phyloP scores from a whole-genome alignment of 129 eudicot species.

The Ambrosia trifida region DNA sequence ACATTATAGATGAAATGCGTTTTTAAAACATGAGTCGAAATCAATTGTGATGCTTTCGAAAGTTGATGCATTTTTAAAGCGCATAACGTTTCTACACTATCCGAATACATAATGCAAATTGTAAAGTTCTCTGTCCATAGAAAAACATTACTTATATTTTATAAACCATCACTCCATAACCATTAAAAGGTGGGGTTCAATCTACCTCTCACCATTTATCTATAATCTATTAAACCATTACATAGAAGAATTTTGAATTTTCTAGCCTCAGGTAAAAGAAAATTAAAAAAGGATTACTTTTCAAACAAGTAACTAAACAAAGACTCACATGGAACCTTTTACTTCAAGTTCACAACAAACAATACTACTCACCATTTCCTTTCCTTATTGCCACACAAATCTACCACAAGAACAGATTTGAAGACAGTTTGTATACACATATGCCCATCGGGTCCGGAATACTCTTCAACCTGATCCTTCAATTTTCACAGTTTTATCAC shows the following conservation, averaged over 20 bases:
- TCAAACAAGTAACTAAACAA: conserved; percentile 41
- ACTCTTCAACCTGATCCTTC: conserved; percentile 17
- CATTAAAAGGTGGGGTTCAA: conserved; percentile 32
- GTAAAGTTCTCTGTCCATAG: too few species aligned
- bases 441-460: conserved; percentile 26
- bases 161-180: conserved; percentile 18
- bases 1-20: too few species aligned
- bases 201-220: conserved; percentile 35
- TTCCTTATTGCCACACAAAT: conserved; percentile 47
- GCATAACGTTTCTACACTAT: too few species aligned
- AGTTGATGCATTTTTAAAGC: too few species aligned
- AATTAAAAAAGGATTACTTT: conserved; percentile 26
- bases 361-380: conserved; percentile 41
- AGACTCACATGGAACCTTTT: conserved; percentile 35
- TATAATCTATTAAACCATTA: conserved; percentile 10
- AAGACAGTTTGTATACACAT: conserved; percentile 35
- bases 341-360: conserved; percentile 53
- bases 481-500: conserved; percentile 60
- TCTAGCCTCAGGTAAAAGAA: conserved; percentile 35
- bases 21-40: too few species aligned
- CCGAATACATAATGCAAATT: too few species aligned
- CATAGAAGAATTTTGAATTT: conserved; percentile 43
- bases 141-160: conserved; percentile 8
- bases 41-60: too few species aligned
- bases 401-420: conserved; percentile 31